Conservation (phyloP, 148 eudicot genomes). For the Heliamphora exappendiculata region DNA sequence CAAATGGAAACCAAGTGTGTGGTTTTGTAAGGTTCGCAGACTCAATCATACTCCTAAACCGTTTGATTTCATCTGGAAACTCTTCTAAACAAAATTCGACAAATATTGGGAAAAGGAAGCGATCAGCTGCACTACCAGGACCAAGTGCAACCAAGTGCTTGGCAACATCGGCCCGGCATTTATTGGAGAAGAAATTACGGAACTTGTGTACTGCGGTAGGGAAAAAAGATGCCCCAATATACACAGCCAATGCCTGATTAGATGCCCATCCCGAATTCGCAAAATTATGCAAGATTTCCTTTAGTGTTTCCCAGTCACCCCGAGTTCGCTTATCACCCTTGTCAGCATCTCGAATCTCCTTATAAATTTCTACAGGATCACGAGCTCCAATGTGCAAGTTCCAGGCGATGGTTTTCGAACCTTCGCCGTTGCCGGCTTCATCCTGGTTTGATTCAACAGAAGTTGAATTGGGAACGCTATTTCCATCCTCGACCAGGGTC, state of each 20-base stretch:
- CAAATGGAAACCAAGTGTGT: slow-evolving; percentile 96
- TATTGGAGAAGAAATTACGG: slow-evolving; percentile 36
- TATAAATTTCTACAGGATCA: slow-evolving; percentile 72
- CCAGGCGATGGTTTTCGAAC: slow-evolving; percentile 9
- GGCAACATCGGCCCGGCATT: slow-evolving; percentile 38
- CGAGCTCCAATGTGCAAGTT: slow-evolving; percentile 28
- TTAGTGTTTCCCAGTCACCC: slow-evolving; percentile 41
- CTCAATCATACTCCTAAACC: slow-evolving; percentile 64
- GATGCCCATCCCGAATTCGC: slow-evolving; percentile 72
- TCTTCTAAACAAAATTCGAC: slow-evolving; percentile 80
- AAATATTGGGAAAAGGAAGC: slow-evolving; percentile 81
- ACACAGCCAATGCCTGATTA: slow-evolving; percentile 81
- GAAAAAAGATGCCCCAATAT: slow-evolving; percentile 77
- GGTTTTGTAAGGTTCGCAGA: slow-evolving; percentile 89
- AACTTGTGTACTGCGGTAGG: slow-evolving; percentile 68
- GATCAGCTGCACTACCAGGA: slow-evolving; percentile 51
- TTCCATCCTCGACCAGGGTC: slow-evolving; percentile 15
- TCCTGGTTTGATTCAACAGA: neutral
- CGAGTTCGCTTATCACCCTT: slow-evolving; percentile 18
- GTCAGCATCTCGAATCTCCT: slow-evolving; percentile 37
- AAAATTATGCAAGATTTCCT: slow-evolving; percentile 46
- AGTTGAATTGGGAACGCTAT: neutral
- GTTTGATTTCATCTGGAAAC: slow-evolving; percentile 67
- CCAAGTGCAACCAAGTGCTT: slow-evolving; percentile 69
- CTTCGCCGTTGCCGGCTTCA: neutral